Base-by-base conservation (phyloP, 148 eudicot species). In the Persicaria tinctoria region DNA sequence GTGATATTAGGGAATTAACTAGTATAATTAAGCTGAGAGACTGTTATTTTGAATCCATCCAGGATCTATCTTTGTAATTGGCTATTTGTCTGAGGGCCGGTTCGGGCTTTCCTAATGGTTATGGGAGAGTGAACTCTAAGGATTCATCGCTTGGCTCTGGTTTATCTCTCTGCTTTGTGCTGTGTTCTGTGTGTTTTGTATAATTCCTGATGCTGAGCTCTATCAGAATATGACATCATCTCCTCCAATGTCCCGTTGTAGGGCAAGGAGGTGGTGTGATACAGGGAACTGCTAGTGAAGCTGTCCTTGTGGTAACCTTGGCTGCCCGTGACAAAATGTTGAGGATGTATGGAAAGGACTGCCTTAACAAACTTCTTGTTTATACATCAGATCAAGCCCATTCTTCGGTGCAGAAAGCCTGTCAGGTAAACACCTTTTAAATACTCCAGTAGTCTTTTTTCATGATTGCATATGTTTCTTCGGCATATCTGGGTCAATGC, bases 271-370 rank as follows among this genome's bases (percentile, higher is more conserved):
- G 99, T 70, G 99, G 99, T 68, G 97, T 90, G 32, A 92, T 95
- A 83, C 97, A 92, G 79, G 99, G 99, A 49, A 95, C 97, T 17
- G 97, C 99, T 38, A 90, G 99, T 85, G 99, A 95, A 86, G 97
- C 97, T 57, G 90, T 89, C 79, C 78, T 95, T 68, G 96, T 92
- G 76, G 94, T 83, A 68, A 84, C 90, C 51, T 79, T 95, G 74
- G 99, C 97, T 86, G 99, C 97, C 41, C 92, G 99, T 73, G 99
- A 95, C 78, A 86, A 82, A 82, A 82, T 84, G 83, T 81, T 90
- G 66, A 90, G 85, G 79, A 84, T 76, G 76, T 38, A 73, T 27
- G 99, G 99, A n/a, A 95, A 85, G 72, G 91, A 92, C 76, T 82
- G 86, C 56, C 76, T 92, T 10, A 87, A 85, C 18, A 92, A 85